Base-by-base conservation (phyloP, 140 eudicot species). In the Stevia rebaudiana region DNA sequence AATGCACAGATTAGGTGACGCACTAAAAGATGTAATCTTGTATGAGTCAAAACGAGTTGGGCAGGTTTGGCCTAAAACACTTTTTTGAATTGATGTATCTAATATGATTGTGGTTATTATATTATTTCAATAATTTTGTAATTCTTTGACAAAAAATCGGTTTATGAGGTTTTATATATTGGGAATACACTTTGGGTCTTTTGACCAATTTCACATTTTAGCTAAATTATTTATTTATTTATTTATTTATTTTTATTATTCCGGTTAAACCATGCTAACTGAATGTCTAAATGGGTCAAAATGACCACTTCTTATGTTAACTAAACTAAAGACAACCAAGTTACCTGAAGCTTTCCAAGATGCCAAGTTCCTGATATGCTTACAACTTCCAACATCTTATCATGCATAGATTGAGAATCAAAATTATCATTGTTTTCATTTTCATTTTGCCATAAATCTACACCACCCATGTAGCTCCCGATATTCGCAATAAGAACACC, bases 391-490 rank as follows among this genome's bases (percentile, higher is more conserved):
- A 88, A 80, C 70, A 67, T 78, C 73, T 85, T 88, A 75, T 88
- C 94, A 18, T 88, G 96, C 85, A 82, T 82, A 36, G 78, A 88
- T 76, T 88, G 96, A 71, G 75, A 84, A 76, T 74, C 77, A 68
- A 82, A 88, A 71, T 82, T 69, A 61, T 88, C 96, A 62, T 85
- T 87, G 67, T 78, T 85, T 66, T 88, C 90, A 55, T 79, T 80
- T 43, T 85, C 90, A 61, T 88, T 88, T 64, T 88, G 96, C 96
- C 96, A 88, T 43, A 84, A 87, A 69, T 88, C 94, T 44, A 88
- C 96, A 64, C 96, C 96, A n/a, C 96, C 96, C 94, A 85, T 88
- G 53, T 88, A 88, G 74, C 96, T 88, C 39, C 96, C 90, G 19
- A 88, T 88, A 71, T 88, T 88, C 6, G 88, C 90, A 74, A 88